phyloP scores from a whole-genome alignment of 306 rosid species.

The Acacia confusa region DNA sequence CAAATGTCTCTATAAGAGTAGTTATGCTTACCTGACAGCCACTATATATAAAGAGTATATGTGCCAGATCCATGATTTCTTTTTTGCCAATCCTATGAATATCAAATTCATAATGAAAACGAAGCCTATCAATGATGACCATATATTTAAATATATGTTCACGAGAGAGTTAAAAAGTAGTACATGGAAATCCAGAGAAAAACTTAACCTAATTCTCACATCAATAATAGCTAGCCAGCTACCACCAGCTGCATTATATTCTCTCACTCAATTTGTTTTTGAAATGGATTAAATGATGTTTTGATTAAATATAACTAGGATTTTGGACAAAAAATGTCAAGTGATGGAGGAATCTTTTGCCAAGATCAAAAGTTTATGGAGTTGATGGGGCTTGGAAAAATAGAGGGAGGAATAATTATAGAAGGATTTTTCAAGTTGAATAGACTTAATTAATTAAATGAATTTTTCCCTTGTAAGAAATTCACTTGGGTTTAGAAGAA shows the following conservation, averaged over 20 bases:
- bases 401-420: neutral
- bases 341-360: neutral
- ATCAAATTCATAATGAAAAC: neutral
- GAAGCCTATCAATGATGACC: neutral
- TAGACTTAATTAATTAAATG: neutral
- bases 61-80: conserved; percentile 1
- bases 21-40: conserved; percentile 13
- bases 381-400: neutral
- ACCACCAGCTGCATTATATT: neutral
- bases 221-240: neutral
- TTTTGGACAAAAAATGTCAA: neutral
- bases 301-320: neutral
- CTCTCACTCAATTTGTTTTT: neutral
- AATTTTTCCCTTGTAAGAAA: neutral
- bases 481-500: neutral
- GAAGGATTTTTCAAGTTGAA: neutral
- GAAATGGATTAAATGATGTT: neutral
- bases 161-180: neutral
- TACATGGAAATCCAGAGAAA: neutral
- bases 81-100: neutral
- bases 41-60: neutral
- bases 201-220: neutral
- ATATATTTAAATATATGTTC: neutral
- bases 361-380: neutral
- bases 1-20: conserved; percentile 13